phyloP scores from a whole-genome alignment of 805 yeast species.

The Cyberlindnera petersonii region DNA sequence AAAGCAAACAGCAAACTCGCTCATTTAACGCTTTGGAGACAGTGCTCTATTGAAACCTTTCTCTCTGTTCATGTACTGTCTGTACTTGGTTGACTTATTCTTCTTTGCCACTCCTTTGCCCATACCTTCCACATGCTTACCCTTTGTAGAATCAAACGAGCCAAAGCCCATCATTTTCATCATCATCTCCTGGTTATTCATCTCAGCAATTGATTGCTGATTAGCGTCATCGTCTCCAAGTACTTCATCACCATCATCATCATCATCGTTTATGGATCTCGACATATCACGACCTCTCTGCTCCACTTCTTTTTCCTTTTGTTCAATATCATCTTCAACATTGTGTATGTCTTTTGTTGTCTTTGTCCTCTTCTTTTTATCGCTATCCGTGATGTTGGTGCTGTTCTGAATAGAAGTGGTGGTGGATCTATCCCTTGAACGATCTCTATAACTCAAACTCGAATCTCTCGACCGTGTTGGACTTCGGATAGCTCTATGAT shows the following conservation, averaged over 20 bases:
- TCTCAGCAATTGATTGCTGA: slow-evolving; percentile 20
- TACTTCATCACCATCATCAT: slow-evolving; percentile 12
- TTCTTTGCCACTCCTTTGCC: slow-evolving; percentile 40
- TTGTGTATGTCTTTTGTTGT: background rate
- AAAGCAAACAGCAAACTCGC: background rate
- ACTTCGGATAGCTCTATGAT: slow-evolving; percentile 6
- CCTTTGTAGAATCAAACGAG: slow-evolving; percentile 52
- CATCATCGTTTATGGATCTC: slow-evolving; percentile 7
- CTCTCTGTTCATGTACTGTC: slow-evolving; percentile 58
- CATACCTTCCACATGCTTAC: slow-evolving; percentile 49
- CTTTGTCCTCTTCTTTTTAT: background rate
- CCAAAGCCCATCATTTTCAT: slow-evolving; percentile 54
- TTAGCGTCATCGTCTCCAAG: slow-evolving; percentile 20
- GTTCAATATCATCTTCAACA: background rate
- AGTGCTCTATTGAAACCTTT: slow-evolving; percentile 54
- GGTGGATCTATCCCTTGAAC: slow-evolving; percentile 9
- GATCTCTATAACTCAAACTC: slow-evolving; percentile 13
- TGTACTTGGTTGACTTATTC: slow-evolving; percentile 41
- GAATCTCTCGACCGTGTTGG: slow-evolving; percentile 6
- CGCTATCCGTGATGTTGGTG: background rate
- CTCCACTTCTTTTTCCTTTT: slow-evolving; percentile 6
- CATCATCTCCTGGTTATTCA: slow-evolving; percentile 31
- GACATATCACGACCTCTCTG: slow-evolving; percentile 7
- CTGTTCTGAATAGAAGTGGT: background rate
- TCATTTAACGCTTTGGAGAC: slow-evolving; percentile 40